Percentiles rank a stretch among this genome's conserved stretches.
Conservation (phyloP, 305 asterid genomes). For the Fraxinus sp. region DNA sequence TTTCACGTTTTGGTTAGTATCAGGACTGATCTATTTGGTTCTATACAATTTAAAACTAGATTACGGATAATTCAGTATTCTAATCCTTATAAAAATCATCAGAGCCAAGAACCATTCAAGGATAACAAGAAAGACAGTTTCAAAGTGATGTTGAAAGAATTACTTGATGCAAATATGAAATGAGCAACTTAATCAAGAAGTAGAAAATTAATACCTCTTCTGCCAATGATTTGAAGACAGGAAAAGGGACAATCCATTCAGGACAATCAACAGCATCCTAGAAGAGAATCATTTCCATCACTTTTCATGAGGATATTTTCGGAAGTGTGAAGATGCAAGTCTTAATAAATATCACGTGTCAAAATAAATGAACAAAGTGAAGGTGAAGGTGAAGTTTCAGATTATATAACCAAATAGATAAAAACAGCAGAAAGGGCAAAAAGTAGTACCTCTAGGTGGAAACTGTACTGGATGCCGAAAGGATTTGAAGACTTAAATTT, state of each 20-base stretch:
- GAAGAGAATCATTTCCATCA: constrained; percentile 18
- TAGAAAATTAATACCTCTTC: constrained; percentile 62
- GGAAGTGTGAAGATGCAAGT: background rate
- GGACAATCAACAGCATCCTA: constrained; percentile 99
- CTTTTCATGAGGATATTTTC: background rate
- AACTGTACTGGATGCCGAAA: constrained; percentile 83
- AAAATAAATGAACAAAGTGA: background rate
- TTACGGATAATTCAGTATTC: background rate
- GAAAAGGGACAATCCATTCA: constrained; percentile 92
- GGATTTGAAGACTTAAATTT: constrained; percentile 80
- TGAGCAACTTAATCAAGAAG: constrained; percentile 10
- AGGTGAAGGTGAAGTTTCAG: background rate
- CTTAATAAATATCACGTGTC: background rate
- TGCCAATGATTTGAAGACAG: constrained; percentile 77
- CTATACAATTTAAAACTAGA: background rate
- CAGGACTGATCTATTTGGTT: background rate
- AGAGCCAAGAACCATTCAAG: background rate
- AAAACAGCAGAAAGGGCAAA: background rate
- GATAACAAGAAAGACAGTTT: constrained; percentile 2
- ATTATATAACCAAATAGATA: background rate
- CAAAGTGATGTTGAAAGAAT: background rate
- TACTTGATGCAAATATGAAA: constrained; percentile 1
- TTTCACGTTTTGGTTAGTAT: background rate
- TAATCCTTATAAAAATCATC: background rate
- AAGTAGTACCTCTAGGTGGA: constrained; percentile 74